These are phyloP conservation scores for Amanita fuliginea DNA, from an alignment of 768 basidiomycete genomes.

Conservation along the genomic window DNA sequence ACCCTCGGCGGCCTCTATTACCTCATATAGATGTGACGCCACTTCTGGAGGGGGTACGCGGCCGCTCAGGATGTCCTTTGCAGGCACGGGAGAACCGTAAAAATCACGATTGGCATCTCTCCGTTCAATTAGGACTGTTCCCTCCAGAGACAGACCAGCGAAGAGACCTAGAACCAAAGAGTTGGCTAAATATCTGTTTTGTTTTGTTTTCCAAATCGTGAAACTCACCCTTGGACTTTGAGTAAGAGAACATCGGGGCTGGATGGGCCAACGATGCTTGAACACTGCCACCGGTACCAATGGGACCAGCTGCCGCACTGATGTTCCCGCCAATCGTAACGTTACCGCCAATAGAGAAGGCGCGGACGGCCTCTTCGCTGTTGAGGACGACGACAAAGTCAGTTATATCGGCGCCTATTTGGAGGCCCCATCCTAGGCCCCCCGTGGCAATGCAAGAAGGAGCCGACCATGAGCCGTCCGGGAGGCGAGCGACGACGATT, in stretches of 20 bases:
- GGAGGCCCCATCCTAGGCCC: conserved; percentile 89
- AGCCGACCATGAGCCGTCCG: conserved; percentile 94
- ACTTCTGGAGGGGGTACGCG: conserved; percentile 97
- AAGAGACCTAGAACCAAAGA: conserved; percentile 57
- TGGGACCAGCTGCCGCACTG: conserved; percentile 80
- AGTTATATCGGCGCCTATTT: conserved; percentile 91
- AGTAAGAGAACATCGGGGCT: conserved; percentile 95
- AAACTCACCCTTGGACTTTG: conserved; percentile 78
- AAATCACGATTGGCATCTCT: conserved; percentile 96
- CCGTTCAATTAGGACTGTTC: conserved; percentile 87
- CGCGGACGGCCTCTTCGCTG: conserved; percentile 89
- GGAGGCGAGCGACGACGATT: conserved; percentile 82
- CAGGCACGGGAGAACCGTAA: conserved; percentile 86
- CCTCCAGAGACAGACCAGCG: conserved; percentile 90
- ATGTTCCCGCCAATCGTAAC: conserved; percentile 90
- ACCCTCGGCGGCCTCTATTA: conserved; percentile 94
- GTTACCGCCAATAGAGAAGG: conserved; percentile 93
- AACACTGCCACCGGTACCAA: conserved; percentile 89
- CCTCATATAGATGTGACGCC: conserved; percentile 84
- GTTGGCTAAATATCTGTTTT: not conserved
- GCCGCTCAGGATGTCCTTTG: conserved; percentile 84
- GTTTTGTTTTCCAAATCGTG: not conserved
- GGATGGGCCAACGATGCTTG: conserved; percentile 85
- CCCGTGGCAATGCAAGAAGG: conserved; percentile 96
- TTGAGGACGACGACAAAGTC: conserved; percentile 98